A percentile compares a stretch with the other conserved stretches of the same genome.
Evolutionary conservation across 2,329 filamentous ascomycete genomes (phyloP).

Genomic region (Mollisiaceae sp.): DNA sequence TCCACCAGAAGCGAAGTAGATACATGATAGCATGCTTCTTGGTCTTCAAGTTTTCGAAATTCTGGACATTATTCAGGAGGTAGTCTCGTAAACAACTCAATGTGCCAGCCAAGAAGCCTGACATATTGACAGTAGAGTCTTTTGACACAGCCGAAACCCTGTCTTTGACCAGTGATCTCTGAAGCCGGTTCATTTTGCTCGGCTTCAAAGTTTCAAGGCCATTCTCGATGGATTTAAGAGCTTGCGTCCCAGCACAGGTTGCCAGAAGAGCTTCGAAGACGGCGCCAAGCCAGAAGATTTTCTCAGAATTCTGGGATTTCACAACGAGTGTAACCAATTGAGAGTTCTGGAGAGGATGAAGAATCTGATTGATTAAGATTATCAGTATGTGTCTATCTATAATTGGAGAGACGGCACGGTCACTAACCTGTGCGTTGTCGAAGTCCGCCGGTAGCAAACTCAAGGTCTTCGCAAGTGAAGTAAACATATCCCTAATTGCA

Average conservation of each 20-base stretch:
- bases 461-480: slow-evolving; percentile 33
- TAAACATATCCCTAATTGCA: slow-evolving; percentile 35
- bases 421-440: slow-evolving; percentile 52
- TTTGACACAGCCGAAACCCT: slow-evolving; percentile 61
- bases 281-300: slow-evolving; percentile 54
- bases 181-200: slow-evolving; percentile 59
- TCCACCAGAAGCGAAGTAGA: slow-evolving; percentile 59
- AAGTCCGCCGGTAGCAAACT: slow-evolving; percentile 39
- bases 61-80: slow-evolving; percentile 43
- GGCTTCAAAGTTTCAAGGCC: slow-evolving; percentile 54
- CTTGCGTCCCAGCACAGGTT: slow-evolving; percentile 49
- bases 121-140: slow-evolving; percentile 63
- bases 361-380: slow-evolving; percentile 49
- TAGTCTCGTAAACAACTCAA: slow-evolving; percentile 51
- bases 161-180: slow-evolving; percentile 61
- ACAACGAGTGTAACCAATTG: slow-evolving; percentile 55
- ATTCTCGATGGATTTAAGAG: slow-evolving; percentile 50
- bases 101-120: slow-evolving; percentile 54
- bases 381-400: slow-evolving; percentile 41
- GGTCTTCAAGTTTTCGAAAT: slow-evolving; percentile 40
- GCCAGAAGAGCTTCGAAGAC: slow-evolving; percentile 58
- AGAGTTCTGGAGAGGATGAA: slow-evolving; percentile 65
- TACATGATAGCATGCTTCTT: slow-evolving; percentile 47
- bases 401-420: slow-evolving; percentile 37
- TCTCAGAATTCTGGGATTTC: slow-evolving; percentile 42